Conservation (phyloP, 345 rosid species). For the Arabis hirsuta region DNA sequence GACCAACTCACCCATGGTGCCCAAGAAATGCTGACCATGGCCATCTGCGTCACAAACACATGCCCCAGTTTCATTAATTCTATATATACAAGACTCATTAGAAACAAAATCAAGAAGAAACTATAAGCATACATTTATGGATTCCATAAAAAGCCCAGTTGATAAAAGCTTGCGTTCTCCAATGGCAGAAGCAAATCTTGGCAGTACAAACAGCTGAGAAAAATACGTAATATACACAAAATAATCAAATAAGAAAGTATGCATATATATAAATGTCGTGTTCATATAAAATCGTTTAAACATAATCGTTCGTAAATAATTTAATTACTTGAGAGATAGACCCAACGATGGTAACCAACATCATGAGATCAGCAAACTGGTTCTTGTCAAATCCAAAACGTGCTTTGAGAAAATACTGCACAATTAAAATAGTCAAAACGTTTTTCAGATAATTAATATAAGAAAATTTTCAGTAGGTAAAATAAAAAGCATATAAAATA, state of each 20-base stretch:
- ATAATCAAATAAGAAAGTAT: neutral
- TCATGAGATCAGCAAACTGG: conserved; percentile 77
- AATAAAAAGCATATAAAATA: neutral
- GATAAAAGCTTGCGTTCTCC: conserved; percentile 77
- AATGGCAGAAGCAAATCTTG: conserved; percentile 58
- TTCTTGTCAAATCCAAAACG: conserved; percentile 81
- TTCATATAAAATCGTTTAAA: neutral
- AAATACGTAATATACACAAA: neutral
- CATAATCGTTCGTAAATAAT: too few relatives aligned
- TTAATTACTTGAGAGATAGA: conserved; percentile 65
- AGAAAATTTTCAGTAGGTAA: neutral
- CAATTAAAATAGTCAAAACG: neutral
- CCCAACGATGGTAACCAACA: conserved; percentile 57
- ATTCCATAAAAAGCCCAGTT: conserved; percentile 69
- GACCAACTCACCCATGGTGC: conserved; percentile 67
- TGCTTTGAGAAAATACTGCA: conserved; percentile 90
- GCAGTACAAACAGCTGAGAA: conserved; percentile 72
- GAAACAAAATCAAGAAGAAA: neutral
- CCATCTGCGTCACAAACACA: conserved; percentile 56
- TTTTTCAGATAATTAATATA: neutral
- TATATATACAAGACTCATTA: neutral
- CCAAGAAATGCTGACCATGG: conserved; percentile 76
- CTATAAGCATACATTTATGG: conserved; percentile 18
- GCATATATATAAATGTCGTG: neutral
- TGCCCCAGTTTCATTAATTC: conserved; percentile 6